phyloP scores from a whole-genome alignment of 108 stramenopile genomes.

The Cylindrotheca closterium region DNA sequence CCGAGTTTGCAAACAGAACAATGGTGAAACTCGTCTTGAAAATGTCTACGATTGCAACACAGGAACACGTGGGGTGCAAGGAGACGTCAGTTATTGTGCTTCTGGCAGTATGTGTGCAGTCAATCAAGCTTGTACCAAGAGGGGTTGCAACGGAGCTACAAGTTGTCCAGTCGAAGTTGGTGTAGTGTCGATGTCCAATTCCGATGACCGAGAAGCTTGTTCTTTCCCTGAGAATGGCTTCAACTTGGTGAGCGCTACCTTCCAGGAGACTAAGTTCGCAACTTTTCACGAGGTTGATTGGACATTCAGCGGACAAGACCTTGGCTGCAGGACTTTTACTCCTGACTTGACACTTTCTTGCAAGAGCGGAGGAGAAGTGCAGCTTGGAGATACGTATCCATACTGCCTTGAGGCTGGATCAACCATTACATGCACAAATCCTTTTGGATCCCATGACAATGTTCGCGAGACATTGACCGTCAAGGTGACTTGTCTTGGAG shows the following conservation, averaged over 20 bases:
- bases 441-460: background rate
- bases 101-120: background rate
- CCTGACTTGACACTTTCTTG: conserved; percentile 12
- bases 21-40: background rate
- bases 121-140: background rate
- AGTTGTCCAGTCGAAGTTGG: conserved; percentile 1
- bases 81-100: background rate
- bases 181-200: background rate
- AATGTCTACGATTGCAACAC: background rate
- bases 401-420: background rate
- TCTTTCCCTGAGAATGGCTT: background rate
- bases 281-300: conserved; percentile 7
- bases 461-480: background rate
- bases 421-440: conserved; percentile 10
- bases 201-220: conserved; percentile 3
- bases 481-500: conserved; percentile 12
- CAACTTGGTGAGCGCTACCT: background rate
- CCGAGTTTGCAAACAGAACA: conserved; percentile 1
- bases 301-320: conserved; percentile 10
- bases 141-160: background rate
- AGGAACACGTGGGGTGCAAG: background rate
- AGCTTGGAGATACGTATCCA: background rate
- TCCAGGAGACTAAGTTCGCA: background rate
- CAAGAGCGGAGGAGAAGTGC: background rate
- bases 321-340: conserved; percentile 2